Evolutionary conservation across 345 rosid species (phyloP).

Genomic region (Eucalyptus erythrocorys): DNA sequence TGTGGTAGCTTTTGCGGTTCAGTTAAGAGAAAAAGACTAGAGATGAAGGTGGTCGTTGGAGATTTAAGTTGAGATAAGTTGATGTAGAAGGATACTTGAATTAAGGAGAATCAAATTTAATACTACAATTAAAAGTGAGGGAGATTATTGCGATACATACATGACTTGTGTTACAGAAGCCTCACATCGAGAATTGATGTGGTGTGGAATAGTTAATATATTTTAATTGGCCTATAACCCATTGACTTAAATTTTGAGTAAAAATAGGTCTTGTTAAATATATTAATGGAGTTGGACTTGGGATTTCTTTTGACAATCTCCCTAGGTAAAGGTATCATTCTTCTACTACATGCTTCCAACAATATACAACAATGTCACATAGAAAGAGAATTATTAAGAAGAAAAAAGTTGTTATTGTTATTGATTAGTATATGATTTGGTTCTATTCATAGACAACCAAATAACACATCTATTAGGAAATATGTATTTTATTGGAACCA

Average conservation of each 20-base stretch:
- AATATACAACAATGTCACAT: neutral
- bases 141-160: too few relatives aligned
- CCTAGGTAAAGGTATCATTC: neutral
- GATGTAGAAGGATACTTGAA: neutral
- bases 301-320: neutral
- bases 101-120: neutral
- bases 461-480: neutral
- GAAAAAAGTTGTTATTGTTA: neutral
- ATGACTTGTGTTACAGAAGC: neutral
- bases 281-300: too few relatives aligned
- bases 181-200: too few relatives aligned
- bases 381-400: neutral
- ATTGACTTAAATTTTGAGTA: too few relatives aligned
- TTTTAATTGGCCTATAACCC: too few relatives aligned
- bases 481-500: neutral
- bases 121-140: neutral
- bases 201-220: too few relatives aligned
- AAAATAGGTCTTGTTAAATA: neutral
- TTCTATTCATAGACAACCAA: neutral
- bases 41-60: too few relatives aligned
- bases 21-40: too few relatives aligned
- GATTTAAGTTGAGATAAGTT: neutral
- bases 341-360: neutral
- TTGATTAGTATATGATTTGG: accelerated
- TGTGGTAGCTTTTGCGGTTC: neutral